Conservation (phyloP, 805 yeast genomes). For the Candida sonorensis region DNA sequence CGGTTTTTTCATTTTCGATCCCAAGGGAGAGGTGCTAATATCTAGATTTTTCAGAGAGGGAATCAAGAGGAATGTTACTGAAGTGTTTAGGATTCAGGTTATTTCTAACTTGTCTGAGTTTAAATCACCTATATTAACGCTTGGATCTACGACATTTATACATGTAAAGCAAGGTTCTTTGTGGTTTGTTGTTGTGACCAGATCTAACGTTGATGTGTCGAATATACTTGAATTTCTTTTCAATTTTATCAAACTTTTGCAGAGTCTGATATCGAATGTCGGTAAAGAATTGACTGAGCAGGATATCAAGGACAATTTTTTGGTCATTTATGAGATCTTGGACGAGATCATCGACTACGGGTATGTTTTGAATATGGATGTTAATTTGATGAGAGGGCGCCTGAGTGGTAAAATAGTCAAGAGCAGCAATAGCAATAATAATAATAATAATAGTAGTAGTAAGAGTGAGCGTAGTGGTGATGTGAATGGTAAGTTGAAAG, state of each 20-base stretch:
- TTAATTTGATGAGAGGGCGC: constrained; percentile 30
- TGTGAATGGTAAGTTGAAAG: constrained; percentile 2
- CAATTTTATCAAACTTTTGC: constrained; percentile 49
- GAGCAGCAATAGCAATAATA: too few species aligned
- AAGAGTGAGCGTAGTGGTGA: background rate
- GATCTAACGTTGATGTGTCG: constrained; percentile 83
- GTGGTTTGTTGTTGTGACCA: constrained; percentile 84
- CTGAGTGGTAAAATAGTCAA: constrained; percentile 16
- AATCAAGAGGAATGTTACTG: constrained; percentile 70
- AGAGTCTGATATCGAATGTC: constrained; percentile 28
- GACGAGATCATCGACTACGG: constrained; percentile 78
- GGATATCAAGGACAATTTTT: constrained; percentile 57
- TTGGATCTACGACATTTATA: constrained; percentile 89
- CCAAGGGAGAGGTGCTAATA: constrained; percentile 77
- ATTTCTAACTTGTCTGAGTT: constrained; percentile 51
- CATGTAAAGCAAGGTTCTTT: constrained; percentile 57
- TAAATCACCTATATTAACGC: constrained; percentile 66
- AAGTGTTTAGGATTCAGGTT: constrained; percentile 89
- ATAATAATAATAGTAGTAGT: too few species aligned
- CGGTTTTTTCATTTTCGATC: constrained; percentile 72
- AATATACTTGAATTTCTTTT: constrained; percentile 72
- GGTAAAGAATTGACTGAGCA: constrained; percentile 33
- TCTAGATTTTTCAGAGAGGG: constrained; percentile 70
- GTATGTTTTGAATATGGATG: constrained; percentile 62
- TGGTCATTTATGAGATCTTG: constrained; percentile 64